phyloP scores from a whole-genome alignment of 768 basidiomycete species.

The Suillus alpinus region DNA sequence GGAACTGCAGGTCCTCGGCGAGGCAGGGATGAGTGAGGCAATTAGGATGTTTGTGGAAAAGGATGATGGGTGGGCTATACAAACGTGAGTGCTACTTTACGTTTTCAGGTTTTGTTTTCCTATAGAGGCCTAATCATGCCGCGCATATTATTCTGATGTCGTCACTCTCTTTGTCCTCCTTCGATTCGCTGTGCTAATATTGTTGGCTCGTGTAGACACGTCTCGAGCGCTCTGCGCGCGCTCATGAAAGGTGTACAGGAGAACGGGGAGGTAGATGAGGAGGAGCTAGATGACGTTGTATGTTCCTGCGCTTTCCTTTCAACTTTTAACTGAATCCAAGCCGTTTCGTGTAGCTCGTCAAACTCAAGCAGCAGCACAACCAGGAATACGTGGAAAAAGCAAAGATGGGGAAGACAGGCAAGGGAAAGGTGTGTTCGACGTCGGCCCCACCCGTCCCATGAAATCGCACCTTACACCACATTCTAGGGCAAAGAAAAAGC shows the following conservation, averaged over 20 bases:
- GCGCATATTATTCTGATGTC: not conserved
- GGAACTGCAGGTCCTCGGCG: constrained; percentile 87
- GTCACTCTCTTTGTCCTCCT: not conserved
- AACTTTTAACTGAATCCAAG: constrained; percentile 2
- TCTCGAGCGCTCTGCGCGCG: constrained; percentile 51
- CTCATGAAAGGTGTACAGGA: constrained; percentile 68
- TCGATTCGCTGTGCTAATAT: not conserved
- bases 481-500: constrained; percentile 52
- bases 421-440: constrained; percentile 40
- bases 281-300: constrained; percentile 72
- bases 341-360: constrained; percentile 46
- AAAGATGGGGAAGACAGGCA: constrained; percentile 35
- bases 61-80: constrained; percentile 92
- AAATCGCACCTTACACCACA: not conserved
- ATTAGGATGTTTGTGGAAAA: constrained; percentile 97
- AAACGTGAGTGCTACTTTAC: constrained; percentile 52
- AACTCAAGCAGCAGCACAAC: constrained; percentile 70
- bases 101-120: not conserved
- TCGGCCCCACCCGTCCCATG: not conserved
- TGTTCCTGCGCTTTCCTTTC: constrained; percentile 18
- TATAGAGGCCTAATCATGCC: not conserved
- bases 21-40: constrained; percentile 89
- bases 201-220: constrained; percentile 50
- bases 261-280: constrained; percentile 67
- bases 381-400: constrained; percentile 54